Evolutionary conservation across 2,329 filamentous ascomycete genomes (phyloP), one percentile per base, ranked within the genome.

Genomic region (Ophiostoma novo-ulmi): DNA sequence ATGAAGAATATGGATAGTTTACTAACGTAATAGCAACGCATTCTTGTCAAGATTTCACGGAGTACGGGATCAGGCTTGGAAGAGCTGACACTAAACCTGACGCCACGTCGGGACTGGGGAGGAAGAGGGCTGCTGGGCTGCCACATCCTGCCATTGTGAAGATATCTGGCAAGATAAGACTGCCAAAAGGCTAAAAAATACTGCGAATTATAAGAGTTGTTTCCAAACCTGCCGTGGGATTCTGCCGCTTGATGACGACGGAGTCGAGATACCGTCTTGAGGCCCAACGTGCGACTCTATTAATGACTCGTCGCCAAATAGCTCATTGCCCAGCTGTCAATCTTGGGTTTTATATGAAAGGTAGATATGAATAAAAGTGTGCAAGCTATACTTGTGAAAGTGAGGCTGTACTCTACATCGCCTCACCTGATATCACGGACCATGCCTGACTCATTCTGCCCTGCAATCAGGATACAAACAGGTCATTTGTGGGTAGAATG

Each of bases 41-140:
- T 97, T 61, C 81, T 89, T 20, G 91, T 97, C 70, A 91, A 88
- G 77, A 83, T 89, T 66, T 85, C 83, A 68, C 85, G 87, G 70
- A 81, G 81, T 73, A 78, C 78, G 66, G 81, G 78, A 52, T 79
- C 79, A 70, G 80, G 77, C 64, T 80, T 79, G 70, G 82, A 84
- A 76, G 86, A 93, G 74, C 79, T 95, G 71, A 85, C 88, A 71
- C 80, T 97, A 76, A 88, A 87, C 74, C 81, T 99, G 74, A 92
- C 84, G 67, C 94, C 94, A 69, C 86, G 88, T 75, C 87, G 88
- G 64, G 85, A 94, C 77, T 99, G 95, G 94, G 94, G 94, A 75
- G 95, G 95, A 39, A 85, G 93, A 79, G 95, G 94, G 14, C 82
- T 96, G 78, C 82, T 99, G 76, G 94, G 94, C 70, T 99, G 94